A percentile compares a stretch with the other conserved stretches of the same genome.
These are phyloP conservation scores for Jatropha curcas DNA, from an alignment of 345 rosid genomes.

Conservation along the genomic window DNA sequence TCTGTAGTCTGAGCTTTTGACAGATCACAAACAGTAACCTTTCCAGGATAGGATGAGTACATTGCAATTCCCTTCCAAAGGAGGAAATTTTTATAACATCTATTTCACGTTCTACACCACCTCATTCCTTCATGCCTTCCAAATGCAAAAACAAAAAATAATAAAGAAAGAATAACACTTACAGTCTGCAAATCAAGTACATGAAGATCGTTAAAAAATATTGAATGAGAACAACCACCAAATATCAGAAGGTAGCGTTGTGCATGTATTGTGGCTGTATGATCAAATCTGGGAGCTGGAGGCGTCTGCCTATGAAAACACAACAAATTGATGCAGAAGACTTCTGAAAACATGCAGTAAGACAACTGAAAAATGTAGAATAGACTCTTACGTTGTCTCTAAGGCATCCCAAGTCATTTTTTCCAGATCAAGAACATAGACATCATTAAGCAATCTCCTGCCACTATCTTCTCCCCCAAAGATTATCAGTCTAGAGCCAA, in stretches of 20 bases:
- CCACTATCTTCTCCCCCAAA: conserved; percentile 93
- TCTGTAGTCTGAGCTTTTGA: neutral
- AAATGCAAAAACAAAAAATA: neutral
- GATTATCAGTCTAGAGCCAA: conserved; percentile 69
- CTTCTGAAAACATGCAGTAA: conserved; percentile 18
- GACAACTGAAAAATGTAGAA: conserved; percentile 1
- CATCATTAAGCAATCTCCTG: conserved; percentile 80
- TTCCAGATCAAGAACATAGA: conserved; percentile 72
- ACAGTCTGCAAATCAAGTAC: conserved; percentile 87
- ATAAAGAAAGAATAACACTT: conserved; percentile 31
- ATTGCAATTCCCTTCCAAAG: neutral
- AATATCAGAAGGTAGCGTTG: conserved; percentile 81
- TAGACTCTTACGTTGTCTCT: conserved; percentile 63
- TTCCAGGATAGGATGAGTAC: neutral
- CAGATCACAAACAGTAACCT: neutral
- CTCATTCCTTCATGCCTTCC: neutral
- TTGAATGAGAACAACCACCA: conserved; percentile 96
- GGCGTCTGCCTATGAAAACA: conserved; percentile 76
- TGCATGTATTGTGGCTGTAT: conserved; percentile 75
- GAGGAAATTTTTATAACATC: neutral
- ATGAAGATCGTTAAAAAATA: conserved; percentile 90
- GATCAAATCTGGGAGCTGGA: conserved; percentile 98
- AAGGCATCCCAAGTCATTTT: conserved; percentile 80
- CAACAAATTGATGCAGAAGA: conserved; percentile 33
- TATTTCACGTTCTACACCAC: neutral